Conservation (phyloP, 2,329 filamentous ascomycete genomes). For the Colletotrichum melonis region DNA sequence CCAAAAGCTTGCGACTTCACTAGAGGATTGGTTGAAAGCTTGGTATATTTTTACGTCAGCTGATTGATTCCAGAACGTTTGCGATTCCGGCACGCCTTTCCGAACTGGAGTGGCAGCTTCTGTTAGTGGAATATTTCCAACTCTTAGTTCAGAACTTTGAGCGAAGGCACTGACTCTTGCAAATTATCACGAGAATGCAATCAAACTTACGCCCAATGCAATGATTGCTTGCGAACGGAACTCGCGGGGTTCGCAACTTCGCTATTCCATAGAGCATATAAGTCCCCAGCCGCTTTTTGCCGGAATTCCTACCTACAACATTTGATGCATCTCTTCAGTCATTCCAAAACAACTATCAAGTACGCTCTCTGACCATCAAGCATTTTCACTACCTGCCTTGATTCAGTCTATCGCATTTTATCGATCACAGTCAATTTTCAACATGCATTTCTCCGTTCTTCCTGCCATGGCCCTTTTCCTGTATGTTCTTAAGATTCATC, state of each 20-base stretch:
- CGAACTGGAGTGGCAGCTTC: too few species aligned
- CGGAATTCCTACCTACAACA: background rate
- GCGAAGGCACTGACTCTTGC: too few species aligned
- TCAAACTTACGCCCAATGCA: background rate
- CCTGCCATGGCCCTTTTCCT: background rate
- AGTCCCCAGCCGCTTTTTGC: background rate
- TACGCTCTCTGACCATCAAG: background rate
- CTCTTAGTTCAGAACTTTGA: background rate
- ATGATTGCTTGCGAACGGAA: background rate
- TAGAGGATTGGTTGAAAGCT: too few species aligned
- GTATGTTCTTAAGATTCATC: background rate
- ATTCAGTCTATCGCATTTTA: background rate
- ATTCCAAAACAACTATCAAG: background rate
- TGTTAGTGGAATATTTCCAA: too few species aligned
- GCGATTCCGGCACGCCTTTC: background rate
- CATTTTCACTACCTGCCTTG: background rate
- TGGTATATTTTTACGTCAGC: too few species aligned
- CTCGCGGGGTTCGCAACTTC: background rate
- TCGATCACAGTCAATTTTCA: background rate
- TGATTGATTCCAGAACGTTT: too few species aligned
- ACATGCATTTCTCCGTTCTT: background rate
- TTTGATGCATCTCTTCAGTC: background rate
- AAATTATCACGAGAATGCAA: background rate
- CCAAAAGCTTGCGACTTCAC: too few species aligned
- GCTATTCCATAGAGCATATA: background rate